Evolutionary conservation across 208 protist genomes (phyloP), one percentile per base, ranked within the genome.

Genomic region (Leishmania lainsoni): DNA sequence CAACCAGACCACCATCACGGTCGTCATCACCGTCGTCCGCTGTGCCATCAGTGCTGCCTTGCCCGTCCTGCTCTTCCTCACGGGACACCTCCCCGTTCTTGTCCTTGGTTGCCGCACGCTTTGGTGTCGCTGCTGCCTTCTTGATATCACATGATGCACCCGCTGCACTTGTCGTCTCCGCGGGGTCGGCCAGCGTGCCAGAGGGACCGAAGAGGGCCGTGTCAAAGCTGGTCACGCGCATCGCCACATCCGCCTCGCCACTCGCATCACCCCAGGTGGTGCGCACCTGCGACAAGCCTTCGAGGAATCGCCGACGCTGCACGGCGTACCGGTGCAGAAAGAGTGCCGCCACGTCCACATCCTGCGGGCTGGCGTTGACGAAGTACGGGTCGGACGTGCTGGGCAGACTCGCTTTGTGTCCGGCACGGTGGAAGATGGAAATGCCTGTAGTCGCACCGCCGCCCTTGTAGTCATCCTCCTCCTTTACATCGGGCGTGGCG

Each of bases 261-360:
- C 91, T 95, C 9, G 90, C 81, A 75, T 95, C 89, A 51, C 93
- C 93, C 95, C 93, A 98, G n/a, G 95, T 95, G 42, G 90, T 92
- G 77, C 91, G 90, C 65, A 94, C 89, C 83, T 95, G 92, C 59
- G 89, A 90, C n/a, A 97, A 84, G 32, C 90, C 92, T 45, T 96
- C 87, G 26, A 96, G 61, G 83, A 98, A 98, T 69, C 92, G 93
- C 83, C 96, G 90, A 0, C 95, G 92, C 80, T 98, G 95, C 75
- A 98, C 93, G 58, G 95, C 95, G 84, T 97, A 98, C 77, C 95
- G 92, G 81, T 98, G 95, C 42, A 98, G 68, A 75, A 98, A 98
- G 52, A 98, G 88, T 22, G 92, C 91, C 5, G 90, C 81, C 8
- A 98, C 95, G 72, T 98, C 95, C 61, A 98, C 92, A 29, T 96